These are phyloP conservation scores for Pugionium cornutum DNA, from an alignment of 345 rosid species.

Conservation along the genomic window DNA sequence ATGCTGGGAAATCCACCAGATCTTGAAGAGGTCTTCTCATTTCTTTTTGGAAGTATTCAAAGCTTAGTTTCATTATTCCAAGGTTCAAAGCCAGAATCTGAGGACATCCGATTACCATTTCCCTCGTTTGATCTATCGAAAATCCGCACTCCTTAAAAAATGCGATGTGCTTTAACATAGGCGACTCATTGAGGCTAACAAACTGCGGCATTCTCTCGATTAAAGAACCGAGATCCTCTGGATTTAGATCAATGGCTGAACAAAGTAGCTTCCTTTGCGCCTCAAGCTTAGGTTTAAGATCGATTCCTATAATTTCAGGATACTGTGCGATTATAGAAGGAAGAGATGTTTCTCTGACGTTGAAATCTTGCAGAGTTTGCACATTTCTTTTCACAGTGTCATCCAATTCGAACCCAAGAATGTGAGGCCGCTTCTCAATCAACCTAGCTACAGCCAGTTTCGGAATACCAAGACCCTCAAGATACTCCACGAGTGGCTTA, in stretches of 20 bases:
- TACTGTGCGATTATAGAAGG: conserved; percentile 83
- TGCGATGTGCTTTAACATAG: conserved; percentile 65
- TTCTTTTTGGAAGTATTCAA: conserved; percentile 62
- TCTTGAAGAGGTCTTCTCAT: conserved; percentile 83
- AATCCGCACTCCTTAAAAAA: conserved; percentile 74
- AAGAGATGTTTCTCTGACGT: conserved; percentile 57
- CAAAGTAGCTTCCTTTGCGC: conserved; percentile 56
- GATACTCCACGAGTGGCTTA: conserved; percentile 87
- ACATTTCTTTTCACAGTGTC: conserved; percentile 68
- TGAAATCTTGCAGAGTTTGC: conserved; percentile 55
- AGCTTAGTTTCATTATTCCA: conserved; percentile 78
- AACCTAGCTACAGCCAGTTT: conserved; percentile 82
- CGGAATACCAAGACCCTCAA: conserved; percentile 71
- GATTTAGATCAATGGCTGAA: conserved; percentile 51
- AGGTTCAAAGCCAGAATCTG: conserved; percentile 82
- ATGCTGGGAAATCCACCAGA: conserved; percentile 78
- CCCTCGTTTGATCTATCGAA: conserved; percentile 54
- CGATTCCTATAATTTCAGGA: conserved; percentile 80
- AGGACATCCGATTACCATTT: conserved; percentile 82
- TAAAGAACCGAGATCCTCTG: conserved; percentile 62
- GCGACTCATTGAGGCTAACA: conserved; percentile 58
- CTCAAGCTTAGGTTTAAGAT: conserved; percentile 64
- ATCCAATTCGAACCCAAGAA: conserved; percentile 71
- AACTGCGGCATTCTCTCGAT: conserved; percentile 89
- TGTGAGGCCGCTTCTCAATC: conserved; percentile 79